These are phyloP conservation scores for Zoysia matrella DNA, from an alignment of 202 grass and related monocot genomes.

Conservation along the genomic window DNA sequence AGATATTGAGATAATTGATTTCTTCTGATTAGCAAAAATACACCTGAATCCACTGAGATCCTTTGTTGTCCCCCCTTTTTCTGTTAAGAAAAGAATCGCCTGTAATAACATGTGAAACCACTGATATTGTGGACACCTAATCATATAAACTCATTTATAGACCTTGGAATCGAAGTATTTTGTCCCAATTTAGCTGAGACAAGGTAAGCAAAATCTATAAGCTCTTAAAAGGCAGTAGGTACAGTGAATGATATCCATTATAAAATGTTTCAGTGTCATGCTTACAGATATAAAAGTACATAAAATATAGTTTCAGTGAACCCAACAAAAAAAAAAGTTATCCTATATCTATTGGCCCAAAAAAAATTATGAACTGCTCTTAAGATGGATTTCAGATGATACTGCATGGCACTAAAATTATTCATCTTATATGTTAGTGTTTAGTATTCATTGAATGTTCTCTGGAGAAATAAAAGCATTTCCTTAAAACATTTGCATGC, in stretches of 20 bases:
- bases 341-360: background rate
- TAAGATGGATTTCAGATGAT: background rate
- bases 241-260: no score
- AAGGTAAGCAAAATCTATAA: background rate
- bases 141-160: background rate
- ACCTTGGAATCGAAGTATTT: background rate
- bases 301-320: background rate
- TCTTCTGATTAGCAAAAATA: background rate
- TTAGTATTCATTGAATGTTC: constrained; percentile 17
- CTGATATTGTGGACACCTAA: background rate
- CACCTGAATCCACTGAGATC: background rate
- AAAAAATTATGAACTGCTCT: background rate
- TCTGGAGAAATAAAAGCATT: constrained; percentile 23
- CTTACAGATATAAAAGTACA: background rate
- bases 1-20: background rate
- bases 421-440: background rate
- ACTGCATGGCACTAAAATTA: background rate
- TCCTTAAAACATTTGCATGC: background rate
- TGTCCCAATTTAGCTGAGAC: background rate
- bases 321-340: background rate
- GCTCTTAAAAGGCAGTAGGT: background rate
- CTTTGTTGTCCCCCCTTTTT: background rate
- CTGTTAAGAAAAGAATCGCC: background rate
- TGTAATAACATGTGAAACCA: background rate
- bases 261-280: no score